Conservation (phyloP, 768 basidiomycete species). For the Tylopilus rubrobrunneus region DNA sequence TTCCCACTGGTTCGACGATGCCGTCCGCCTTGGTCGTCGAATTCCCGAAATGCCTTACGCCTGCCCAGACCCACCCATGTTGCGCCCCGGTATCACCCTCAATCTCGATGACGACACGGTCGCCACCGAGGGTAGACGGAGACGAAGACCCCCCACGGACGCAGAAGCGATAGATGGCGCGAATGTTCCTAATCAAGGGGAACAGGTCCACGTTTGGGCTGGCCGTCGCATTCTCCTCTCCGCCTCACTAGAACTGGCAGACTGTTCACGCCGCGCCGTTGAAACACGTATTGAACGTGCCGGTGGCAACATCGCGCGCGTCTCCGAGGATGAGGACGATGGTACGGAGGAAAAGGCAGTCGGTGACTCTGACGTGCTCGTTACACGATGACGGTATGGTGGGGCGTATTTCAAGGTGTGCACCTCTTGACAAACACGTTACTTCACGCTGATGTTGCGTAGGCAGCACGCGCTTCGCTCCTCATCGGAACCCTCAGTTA, state of each 20-base stretch:
- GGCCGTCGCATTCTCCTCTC: conserved; percentile 60
- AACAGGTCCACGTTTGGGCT: conserved; percentile 52
- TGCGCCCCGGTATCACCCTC: conserved; percentile 27
- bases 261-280: conserved; percentile 49
- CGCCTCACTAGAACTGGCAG: conserved; percentile 50
- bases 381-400: conserved; percentile 68
- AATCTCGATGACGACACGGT: conserved; percentile 13
- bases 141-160: conserved; percentile 19
- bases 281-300: conserved; percentile 55
- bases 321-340: conserved; percentile 41
- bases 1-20: conserved; percentile 92
- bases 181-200: conserved; percentile 16
- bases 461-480: conserved; percentile 51
- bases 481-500: conserved; percentile 75
- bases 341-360: conserved; percentile 34
- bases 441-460: neutral
- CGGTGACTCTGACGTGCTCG: conserved; percentile 62
- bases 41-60: conserved; percentile 56
- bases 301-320: conserved; percentile 54
- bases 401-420: conserved; percentile 66
- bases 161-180: conserved; percentile 16
- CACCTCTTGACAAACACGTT: neutral
- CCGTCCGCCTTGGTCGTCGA: conserved; percentile 52
- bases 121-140: conserved; percentile 19
- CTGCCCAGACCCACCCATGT: conserved; percentile 69